These are phyloP conservation scores for Penicillium turbatum DNA, from an alignment of 495 filamentous ascomycete genomes.

Conservation along the genomic window DNA sequence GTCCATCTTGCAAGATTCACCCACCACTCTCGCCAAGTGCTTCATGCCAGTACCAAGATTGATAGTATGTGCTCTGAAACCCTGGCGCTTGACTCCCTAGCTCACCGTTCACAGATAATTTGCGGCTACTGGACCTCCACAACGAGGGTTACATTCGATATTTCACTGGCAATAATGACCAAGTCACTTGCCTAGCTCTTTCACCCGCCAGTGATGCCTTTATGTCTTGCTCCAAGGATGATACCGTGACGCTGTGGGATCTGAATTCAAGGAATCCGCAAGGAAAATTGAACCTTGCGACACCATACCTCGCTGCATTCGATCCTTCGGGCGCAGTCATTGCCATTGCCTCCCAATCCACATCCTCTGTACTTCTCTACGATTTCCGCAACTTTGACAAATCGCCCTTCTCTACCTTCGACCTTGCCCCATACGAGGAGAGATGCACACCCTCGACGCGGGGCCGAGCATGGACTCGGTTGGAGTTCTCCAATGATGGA, in stretches of 20 bases:
- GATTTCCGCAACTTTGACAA: constrained; percentile 92
- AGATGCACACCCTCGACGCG: constrained; percentile 47
- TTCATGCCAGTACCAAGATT: constrained; percentile 92
- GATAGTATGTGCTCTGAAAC: constrained; percentile 47
- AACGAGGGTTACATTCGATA: constrained; percentile 94
- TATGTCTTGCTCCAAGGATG: constrained; percentile 83
- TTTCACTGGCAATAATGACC: constrained; percentile 79
- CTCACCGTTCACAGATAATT: constrained; percentile 52
- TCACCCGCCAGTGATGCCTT: constrained; percentile 73
- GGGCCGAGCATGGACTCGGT: constrained; percentile 67
- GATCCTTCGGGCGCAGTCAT: constrained; percentile 88
- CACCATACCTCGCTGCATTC: constrained; percentile 78
- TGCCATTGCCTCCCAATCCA: constrained; percentile 77
- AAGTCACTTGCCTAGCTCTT: constrained; percentile 72
- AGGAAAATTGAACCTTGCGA: constrained; percentile 70
- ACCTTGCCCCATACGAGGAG: constrained; percentile 59
- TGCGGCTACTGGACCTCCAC: constrained; percentile 88
- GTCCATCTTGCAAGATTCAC: constrained; percentile 92
- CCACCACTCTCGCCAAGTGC: constrained; percentile 78
- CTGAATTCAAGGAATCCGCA: constrained; percentile 65
- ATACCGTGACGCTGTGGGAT: constrained; percentile 86
- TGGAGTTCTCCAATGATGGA: constrained; percentile 94
- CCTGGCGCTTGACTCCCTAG: not conserved
- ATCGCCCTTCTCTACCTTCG: constrained; percentile 80
- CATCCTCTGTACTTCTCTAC: constrained; percentile 77